Conservation (phyloP, 2,329 filamentous ascomycete genomes). For the Venturia carpophila region DNA sequence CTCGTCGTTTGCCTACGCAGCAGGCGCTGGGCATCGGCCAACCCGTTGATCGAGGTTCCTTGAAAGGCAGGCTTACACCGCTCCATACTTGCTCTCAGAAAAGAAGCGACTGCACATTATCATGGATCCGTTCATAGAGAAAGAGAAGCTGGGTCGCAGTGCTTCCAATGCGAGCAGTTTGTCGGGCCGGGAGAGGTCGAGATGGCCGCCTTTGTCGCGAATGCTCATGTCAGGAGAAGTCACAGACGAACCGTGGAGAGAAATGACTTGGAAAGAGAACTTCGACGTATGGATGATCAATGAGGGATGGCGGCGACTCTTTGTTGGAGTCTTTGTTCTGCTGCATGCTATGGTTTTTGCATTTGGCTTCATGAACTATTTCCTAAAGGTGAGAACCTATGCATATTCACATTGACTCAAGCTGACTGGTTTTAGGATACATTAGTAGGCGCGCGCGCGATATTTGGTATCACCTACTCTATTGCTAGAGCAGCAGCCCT, state of each 20-base stretch:
- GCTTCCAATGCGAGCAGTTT: conserved; percentile 24
- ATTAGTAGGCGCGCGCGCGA: conserved; percentile 55
- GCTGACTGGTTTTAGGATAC: conserved; percentile 43
- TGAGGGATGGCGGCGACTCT: conserved; percentile 75
- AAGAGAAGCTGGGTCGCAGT: conserved; percentile 13
- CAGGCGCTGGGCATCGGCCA: conserved; percentile 11
- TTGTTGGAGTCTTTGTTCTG: conserved; percentile 67
- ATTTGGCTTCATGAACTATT: conserved; percentile 74
- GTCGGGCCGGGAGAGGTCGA: conserved; percentile 54
- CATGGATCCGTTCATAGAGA: conserved; percentile 9
- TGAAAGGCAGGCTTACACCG: not conserved
- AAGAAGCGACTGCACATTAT: not conserved
- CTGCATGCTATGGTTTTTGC: conserved; percentile 69
- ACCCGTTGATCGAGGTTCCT: not conserved
- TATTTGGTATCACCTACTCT: conserved; percentile 67
- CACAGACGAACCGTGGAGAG: conserved; percentile 63
- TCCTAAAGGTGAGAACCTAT: conserved; percentile 49
- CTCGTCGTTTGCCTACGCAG: conserved; percentile 1
- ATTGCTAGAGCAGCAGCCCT: conserved; percentile 70
- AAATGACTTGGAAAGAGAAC: conserved; percentile 60
- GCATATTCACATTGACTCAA: conserved; percentile 10
- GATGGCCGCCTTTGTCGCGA: conserved; percentile 75
- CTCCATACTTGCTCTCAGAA: not conserved
- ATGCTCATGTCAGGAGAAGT: conserved; percentile 80
- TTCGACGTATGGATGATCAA: conserved; percentile 87